phyloP scores from a whole-genome alignment of 2,329 filamentous ascomycete species.

The Fusarium hostae region DNA sequence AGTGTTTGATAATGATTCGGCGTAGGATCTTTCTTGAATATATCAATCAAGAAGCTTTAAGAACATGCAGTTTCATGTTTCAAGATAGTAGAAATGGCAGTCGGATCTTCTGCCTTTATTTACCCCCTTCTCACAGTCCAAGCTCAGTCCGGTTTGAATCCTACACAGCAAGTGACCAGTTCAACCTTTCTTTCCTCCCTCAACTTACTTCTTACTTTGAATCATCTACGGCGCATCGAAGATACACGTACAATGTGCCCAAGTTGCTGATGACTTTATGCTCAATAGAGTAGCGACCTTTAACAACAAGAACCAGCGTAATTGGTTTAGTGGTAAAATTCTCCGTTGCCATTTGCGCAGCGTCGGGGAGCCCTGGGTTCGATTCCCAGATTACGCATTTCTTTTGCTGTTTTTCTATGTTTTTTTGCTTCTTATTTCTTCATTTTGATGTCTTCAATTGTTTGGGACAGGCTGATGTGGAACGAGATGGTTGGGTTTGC shows the following conservation, averaged over 20 bases:
- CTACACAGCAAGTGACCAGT: background rate
- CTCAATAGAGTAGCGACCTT: accelerated
- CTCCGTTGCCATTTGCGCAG: constrained; percentile 25
- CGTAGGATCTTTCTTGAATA: background rate
- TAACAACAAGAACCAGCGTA: constrained; percentile 3
- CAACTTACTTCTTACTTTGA: background rate
- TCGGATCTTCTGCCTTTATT: background rate
- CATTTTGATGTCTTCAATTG: no score
- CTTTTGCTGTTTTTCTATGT: background rate
- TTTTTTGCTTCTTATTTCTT: background rate
- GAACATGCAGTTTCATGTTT: no score
- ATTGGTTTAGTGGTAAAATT: constrained; percentile 37
- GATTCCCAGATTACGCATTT: constrained; percentile 31
- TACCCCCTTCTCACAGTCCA: background rate
- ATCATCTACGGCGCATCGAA: background rate
- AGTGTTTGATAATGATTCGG: background rate
- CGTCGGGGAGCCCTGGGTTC: constrained; percentile 31
- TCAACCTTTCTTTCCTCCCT: background rate
- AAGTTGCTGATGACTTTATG: background rate
- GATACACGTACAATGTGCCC: background rate
- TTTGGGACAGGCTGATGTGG: no score
- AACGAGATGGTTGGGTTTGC: background rate
- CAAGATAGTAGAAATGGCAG: background rate
- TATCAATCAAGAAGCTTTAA: background rate
- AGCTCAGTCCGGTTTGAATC: background rate